phyloP scores from a whole-genome alignment of 2,329 filamentous ascomycete genomes.

The Phialophora macrospora region DNA sequence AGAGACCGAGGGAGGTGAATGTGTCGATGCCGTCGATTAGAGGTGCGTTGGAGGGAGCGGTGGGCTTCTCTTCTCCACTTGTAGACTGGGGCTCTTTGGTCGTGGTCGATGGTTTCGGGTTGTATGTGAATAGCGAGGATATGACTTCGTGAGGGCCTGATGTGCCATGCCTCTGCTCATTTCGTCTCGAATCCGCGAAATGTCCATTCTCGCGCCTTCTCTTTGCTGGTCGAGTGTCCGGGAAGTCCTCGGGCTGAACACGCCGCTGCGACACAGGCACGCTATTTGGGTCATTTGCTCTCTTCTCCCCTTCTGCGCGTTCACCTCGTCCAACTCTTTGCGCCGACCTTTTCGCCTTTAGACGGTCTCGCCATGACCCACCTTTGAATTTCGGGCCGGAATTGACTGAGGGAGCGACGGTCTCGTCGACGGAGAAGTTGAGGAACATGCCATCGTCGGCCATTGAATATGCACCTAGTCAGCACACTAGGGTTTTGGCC shows the following conservation, averaged over 20 bases:
- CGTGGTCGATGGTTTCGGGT: constrained; percentile 68
- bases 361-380: constrained; percentile 88
- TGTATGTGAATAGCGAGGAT: constrained; percentile 90
- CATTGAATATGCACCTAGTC: constrained; percentile 14
- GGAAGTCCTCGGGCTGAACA: constrained; percentile 43
- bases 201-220: constrained; percentile 50
- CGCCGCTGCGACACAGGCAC: constrained; percentile 22
- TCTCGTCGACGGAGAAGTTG: constrained; percentile 80
- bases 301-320: constrained; percentile 47
- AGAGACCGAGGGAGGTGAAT: constrained; percentile 84
- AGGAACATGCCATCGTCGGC: constrained; percentile 95
- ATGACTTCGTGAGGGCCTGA: constrained; percentile 66
- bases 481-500: neutral
- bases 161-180: constrained; percentile 19
- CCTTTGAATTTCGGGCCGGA: constrained; percentile 72
- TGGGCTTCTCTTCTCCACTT: constrained; percentile 53
- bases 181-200: constrained; percentile 37
- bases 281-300: constrained; percentile 23
- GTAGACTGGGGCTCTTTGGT: constrained; percentile 45
- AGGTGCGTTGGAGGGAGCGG: constrained; percentile 87
- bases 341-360: constrained; percentile 74
- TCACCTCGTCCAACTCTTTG: constrained; percentile 46
- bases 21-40: constrained; percentile 80
- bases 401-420: constrained; percentile 61
- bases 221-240: constrained; percentile 46